Evolutionary conservation across 148 eudicot genomes (phyloP).

Genomic region (Drosera capensis): DNA sequence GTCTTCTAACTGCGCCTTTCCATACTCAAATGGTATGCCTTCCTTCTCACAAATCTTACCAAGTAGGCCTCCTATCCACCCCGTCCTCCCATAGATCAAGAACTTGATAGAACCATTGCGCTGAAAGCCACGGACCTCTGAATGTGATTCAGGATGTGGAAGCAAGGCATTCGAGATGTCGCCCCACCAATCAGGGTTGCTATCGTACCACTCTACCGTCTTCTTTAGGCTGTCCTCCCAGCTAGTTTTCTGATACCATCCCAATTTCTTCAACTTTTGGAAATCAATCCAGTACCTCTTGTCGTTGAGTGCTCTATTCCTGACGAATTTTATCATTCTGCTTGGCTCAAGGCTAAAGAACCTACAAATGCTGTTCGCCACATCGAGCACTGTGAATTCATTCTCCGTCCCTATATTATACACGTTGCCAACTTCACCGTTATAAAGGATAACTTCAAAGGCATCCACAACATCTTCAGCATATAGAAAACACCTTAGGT

Average conservation of each 20-base stretch:
- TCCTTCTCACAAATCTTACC: slow-evolving; percentile 16
- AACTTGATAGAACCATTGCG: slow-evolving; percentile 8
- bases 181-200: slow-evolving; percentile 14
- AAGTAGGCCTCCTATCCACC: slow-evolving; percentile 19
- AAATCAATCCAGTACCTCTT: slow-evolving; percentile 12
- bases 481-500: slow-evolving; percentile 10
- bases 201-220: slow-evolving; percentile 12
- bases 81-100: slow-evolving; percentile 17
- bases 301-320: slow-evolving; percentile 14
- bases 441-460: slow-evolving; percentile 11
- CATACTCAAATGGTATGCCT: slow-evolving; percentile 17
- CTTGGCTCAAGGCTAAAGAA: slow-evolving; percentile 4
- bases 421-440: slow-evolving; percentile 10
- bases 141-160: slow-evolving; percentile 7
- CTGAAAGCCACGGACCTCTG: neutral
- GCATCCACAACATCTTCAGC: slow-evolving; percentile 16
- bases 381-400: slow-evolving; percentile 14
- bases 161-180: slow-evolving; percentile 12
- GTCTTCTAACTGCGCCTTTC: slow-evolving; percentile 4
- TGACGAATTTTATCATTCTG: slow-evolving; percentile 8
- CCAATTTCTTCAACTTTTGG: slow-evolving; percentile 13
- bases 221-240: slow-evolving; percentile 11
- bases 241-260: slow-evolving; percentile 9
- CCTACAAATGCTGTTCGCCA: slow-evolving; percentile 8
- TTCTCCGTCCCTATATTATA: slow-evolving; percentile 12